phyloP scores from a whole-genome alignment of 305 asterid genomes.

The Nicotiana rustica region DNA sequence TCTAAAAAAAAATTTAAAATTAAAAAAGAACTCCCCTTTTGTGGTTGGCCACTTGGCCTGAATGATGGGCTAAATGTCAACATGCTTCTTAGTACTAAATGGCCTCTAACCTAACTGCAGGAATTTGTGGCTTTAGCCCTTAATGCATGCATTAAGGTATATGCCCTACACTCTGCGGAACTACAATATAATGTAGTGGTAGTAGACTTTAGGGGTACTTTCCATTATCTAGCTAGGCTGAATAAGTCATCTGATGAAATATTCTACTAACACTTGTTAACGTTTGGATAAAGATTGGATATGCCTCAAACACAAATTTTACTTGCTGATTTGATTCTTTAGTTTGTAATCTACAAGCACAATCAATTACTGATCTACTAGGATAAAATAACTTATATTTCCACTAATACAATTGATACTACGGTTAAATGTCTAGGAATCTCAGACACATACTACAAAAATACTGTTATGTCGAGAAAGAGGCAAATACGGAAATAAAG shows the following conservation, averaged over 20 bases:
- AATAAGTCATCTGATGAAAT: not conserved
- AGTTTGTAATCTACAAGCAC: not conserved
- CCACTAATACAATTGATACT: not conserved
- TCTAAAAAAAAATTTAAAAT: not conserved
- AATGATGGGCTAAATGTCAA: constrained; percentile 4
- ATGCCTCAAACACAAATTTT: not conserved
- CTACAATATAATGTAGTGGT: not conserved
- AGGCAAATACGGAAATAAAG: no score
- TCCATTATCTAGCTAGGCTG: constrained; percentile 20
- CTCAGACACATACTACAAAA: not conserved
- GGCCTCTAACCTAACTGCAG: not conserved
- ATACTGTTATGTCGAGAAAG: not conserved
- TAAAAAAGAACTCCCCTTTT: no score
- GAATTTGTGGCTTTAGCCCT: constrained; percentile 17
- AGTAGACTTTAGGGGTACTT: not conserved
- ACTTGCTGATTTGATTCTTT: constrained; percentile 1
- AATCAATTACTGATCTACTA: not conserved
- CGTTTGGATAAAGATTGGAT: not conserved
- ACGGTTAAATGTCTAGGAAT: not conserved
- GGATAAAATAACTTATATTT: not conserved
- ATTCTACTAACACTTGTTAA: constrained; percentile 16
- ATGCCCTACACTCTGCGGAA: not conserved
- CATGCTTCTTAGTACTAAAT: not conserved
- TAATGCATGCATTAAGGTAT: not conserved
- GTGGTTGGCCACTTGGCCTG: not conserved